Evolutionary conservation across 257 asterid species (phyloP).

Genomic region (Perilla frutescens): DNA sequence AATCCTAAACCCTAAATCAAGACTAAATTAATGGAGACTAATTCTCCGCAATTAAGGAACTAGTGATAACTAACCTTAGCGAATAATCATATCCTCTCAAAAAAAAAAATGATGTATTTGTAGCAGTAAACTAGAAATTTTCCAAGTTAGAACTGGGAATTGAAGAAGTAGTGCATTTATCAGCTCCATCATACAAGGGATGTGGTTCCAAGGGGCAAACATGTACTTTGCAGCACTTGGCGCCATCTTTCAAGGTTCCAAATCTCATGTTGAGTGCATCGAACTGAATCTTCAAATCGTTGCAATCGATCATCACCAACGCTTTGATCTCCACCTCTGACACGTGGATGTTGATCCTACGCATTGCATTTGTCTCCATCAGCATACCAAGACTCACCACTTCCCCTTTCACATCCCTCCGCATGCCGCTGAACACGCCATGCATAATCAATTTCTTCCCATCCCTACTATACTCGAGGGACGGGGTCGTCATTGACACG

Average conservation of each 20-base stretch:
- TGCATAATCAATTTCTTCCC: background rate
- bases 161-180: background rate
- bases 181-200: conserved; percentile 3
- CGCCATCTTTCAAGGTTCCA: background rate
- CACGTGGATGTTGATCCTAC: background rate
- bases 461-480: background rate
- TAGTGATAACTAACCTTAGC: too few species aligned
- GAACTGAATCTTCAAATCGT: conserved; percentile 16
- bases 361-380: background rate
- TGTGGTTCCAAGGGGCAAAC: background rate
- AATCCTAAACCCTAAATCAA: too few species aligned
- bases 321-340: background rate
- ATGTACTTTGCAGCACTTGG: background rate
- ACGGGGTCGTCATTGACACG: background rate
- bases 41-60: too few species aligned
- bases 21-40: too few species aligned
- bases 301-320: conserved; percentile 14
- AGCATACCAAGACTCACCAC: background rate
- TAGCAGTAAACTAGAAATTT: too few species aligned
- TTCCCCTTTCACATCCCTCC: too few species aligned
- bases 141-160: too few species aligned
- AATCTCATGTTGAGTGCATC: background rate
- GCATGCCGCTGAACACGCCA: background rate
- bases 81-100: too few species aligned
- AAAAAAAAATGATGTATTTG: too few species aligned